Percentiles rank a stretch among this genome's conserved stretches.
Evolutionary conservation across 2,329 filamentous ascomycete species (phyloP).

Genomic region (Purpureocillium lavendulum): DNA sequence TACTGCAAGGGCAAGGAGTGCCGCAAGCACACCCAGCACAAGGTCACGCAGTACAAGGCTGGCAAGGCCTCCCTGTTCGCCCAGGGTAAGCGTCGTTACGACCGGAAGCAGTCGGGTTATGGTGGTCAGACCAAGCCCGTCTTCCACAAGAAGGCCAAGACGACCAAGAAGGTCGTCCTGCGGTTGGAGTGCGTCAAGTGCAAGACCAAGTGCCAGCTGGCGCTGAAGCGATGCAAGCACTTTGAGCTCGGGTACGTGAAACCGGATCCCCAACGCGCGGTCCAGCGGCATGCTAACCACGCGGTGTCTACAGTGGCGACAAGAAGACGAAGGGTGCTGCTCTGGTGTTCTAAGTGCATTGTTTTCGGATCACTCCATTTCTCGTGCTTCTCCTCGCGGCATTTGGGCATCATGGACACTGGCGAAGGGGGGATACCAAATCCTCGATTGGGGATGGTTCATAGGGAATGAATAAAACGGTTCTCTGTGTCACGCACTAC

Average conservation of each 20-base stretch:
- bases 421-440: conserved; percentile 36
- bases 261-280: not conserved
- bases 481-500: conserved; percentile 8
- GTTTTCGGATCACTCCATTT: conserved; percentile 31
- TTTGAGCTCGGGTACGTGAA: conserved; percentile 91
- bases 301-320: conserved; percentile 72
- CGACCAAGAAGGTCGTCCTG: conserved; percentile 99
- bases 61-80: conserved; percentile 94
- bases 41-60: conserved; percentile 95
- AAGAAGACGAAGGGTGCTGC: conserved; percentile 99
- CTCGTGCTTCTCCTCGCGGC: conserved; percentile 34
- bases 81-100: conserved; percentile 99
- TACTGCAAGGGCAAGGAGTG: conserved; percentile 97
- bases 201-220: conserved; percentile 97
- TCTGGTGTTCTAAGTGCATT: conserved; percentile 89
- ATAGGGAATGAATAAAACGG: conserved; percentile 35
- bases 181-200: conserved; percentile 94
- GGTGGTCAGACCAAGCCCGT: conserved; percentile 99
- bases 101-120: conserved; percentile 98
- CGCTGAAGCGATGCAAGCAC: conserved; percentile 99
- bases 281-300: conserved; percentile 26
- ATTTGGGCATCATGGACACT: conserved; percentile 39
- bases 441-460: conserved; percentile 34
- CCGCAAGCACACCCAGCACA: conserved; percentile 85
- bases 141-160: conserved; percentile 99